Evolutionary conservation across 106 monocot species (phyloP).

Genomic region (Apostasia shenzhenica): DNA sequence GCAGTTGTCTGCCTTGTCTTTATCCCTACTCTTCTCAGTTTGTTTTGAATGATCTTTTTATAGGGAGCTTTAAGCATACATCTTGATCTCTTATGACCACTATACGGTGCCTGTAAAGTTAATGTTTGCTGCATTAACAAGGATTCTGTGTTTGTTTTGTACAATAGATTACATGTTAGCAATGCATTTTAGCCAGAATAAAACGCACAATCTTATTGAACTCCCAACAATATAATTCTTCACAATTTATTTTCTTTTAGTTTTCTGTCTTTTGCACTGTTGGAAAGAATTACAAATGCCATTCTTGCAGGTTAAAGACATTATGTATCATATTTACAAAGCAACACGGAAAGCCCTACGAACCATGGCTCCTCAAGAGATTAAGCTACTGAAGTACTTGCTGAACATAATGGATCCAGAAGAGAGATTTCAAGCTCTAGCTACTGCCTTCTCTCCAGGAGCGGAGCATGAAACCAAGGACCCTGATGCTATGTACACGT

Average conservation of each 20-base stretch:
- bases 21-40: no score
- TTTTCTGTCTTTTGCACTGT: neutral
- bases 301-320: constrained; percentile 72
- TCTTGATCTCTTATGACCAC: no score
- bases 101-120: no score
- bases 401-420: constrained; percentile 92
- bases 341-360: constrained; percentile 63
- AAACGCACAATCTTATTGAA: no score
- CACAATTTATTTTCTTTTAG: neutral
- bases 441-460: constrained; percentile 83
- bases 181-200: no score
- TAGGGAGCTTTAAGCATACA: no score
- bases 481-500: constrained; percentile 61
- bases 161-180: no score
- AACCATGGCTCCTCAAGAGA: constrained; percentile 75
- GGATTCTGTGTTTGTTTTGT: no score
- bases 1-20: no score
- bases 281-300: neutral
- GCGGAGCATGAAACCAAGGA: constrained; percentile 59
- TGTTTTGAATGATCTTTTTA: no score
- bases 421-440: constrained; percentile 78
- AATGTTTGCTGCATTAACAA: no score
- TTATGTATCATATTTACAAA: constrained; percentile 87
- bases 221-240: no score
- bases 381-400: constrained; percentile 81